A percentile compares a stretch with the other conserved stretches of the same genome.
Evolutionary conservation across 1,284 basidiomycete species (phyloP).

Genomic region (Malassezia arunalokei): DNA sequence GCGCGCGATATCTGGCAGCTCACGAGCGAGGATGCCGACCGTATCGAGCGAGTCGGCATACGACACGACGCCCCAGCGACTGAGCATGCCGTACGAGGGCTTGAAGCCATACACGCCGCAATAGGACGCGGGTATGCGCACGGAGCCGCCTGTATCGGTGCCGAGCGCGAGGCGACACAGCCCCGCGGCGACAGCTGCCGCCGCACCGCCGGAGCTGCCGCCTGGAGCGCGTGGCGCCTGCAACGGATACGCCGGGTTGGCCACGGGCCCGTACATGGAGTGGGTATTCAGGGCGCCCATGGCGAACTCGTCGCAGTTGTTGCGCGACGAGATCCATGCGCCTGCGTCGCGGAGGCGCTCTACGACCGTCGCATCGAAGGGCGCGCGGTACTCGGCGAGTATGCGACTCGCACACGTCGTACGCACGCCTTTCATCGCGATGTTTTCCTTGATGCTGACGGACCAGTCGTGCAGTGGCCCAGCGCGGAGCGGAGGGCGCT

Average conservation of each 20-base stretch:
- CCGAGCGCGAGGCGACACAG: conserved; percentile 55
- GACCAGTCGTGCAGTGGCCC: conserved; percentile 25
- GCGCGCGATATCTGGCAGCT: conserved; percentile 51
- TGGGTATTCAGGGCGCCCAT: conserved; percentile 58
- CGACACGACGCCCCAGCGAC: conserved; percentile 80
- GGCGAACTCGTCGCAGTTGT: conserved; percentile 95
- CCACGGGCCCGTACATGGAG: conserved; percentile 29
- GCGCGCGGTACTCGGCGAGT: conserved; percentile 54
- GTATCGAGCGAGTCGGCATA: conserved; percentile 92
- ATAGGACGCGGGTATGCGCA: conserved; percentile 80
- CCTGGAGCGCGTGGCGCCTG: conserved; percentile 44
- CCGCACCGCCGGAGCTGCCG: conserved; percentile 45
- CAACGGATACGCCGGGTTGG: conserved; percentile 22
- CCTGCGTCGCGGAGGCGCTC: conserved; percentile 56
- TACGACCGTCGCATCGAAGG: conserved; percentile 80
- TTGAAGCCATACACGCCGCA: conserved; percentile 85
- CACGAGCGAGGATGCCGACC: conserved; percentile 65
- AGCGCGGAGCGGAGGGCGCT: not conserved
- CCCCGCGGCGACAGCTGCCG: conserved; percentile 31
- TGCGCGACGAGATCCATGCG: conserved; percentile 68
- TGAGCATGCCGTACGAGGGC: conserved; percentile 80
- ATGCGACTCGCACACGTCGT: conserved; percentile 34
- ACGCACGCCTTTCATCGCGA: conserved; percentile 22
- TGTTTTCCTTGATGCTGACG: conserved; percentile 40
- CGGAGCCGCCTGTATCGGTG: conserved; percentile 91